Conservation (phyloP, 768 basidiomycete species). For the Inosperma sp. region DNA sequence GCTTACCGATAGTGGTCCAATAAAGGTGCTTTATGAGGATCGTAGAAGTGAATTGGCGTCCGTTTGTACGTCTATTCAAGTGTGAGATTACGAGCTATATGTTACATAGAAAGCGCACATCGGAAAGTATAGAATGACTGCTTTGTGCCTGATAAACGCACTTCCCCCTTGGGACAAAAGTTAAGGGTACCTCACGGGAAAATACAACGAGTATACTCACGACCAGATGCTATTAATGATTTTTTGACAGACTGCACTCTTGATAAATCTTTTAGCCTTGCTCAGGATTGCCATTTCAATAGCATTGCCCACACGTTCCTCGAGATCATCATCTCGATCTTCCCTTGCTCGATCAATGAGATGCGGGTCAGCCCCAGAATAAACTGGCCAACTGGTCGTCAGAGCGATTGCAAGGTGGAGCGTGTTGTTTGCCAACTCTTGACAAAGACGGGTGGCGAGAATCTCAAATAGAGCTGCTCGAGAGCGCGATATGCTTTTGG, state of each 20-base stretch:
- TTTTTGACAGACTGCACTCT: conserved; percentile 82
- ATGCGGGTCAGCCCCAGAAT: conserved; percentile 62
- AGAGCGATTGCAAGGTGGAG: conserved; percentile 65
- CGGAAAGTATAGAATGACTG: conserved; percentile 83
- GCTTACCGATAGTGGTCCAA: conserved; percentile 89
- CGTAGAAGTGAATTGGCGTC: conserved; percentile 88
- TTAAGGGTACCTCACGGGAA: not conserved
- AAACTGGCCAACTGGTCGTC: conserved; percentile 79
- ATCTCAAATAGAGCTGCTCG: conserved; percentile 87
- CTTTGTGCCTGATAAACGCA: conserved; percentile 90
- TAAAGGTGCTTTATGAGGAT: conserved; percentile 89
- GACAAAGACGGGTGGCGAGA: conserved; percentile 74
- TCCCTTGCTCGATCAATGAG: conserved; percentile 55
- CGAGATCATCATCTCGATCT: conserved; percentile 65
- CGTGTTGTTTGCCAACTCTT: conserved; percentile 63
- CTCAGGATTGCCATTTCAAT: conserved; percentile 90
- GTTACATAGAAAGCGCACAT: conserved; percentile 44
- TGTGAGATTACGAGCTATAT: not conserved
- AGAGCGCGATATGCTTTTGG: conserved; percentile 62
- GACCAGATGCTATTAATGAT: conserved; percentile 83
- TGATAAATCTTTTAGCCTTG: conserved; percentile 85
- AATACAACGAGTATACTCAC: conserved; percentile 35
- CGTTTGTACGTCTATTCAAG: conserved; percentile 79
- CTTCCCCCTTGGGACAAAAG: conserved; percentile 54
- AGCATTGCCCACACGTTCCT: conserved; percentile 83